Evolutionary conservation across 257 asterid species (phyloP).

Genomic region (Penstemon newberryi): DNA sequence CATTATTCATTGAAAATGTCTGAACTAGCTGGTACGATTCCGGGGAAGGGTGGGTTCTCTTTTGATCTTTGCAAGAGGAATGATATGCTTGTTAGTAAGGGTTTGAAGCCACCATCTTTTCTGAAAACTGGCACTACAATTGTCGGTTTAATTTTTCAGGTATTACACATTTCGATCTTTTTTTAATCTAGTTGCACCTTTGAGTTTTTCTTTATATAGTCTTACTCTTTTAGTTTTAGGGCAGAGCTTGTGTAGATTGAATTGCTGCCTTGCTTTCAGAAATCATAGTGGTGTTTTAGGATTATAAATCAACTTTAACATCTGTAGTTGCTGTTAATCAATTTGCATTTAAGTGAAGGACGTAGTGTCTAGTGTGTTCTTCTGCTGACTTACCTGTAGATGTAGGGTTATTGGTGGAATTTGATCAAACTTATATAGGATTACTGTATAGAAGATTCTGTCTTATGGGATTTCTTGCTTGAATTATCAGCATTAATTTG

Average conservation of each 20-base stretch:
- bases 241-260: background rate
- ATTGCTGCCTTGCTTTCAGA: background rate
- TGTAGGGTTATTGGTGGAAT: background rate
- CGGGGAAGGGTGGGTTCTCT: constrained; percentile 65
- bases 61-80: constrained; percentile 88
- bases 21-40: constrained; percentile 30
- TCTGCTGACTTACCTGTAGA: background rate
- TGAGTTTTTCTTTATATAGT: no score
- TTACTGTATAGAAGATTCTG: constrained; percentile 1
- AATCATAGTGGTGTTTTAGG: no score
- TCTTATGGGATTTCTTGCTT: background rate
- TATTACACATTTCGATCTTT: constrained; percentile 15
- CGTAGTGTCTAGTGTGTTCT: background rate
- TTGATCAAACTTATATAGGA: background rate
- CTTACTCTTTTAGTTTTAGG: no score
- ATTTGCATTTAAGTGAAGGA: background rate
- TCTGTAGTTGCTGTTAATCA: background rate
- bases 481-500: background rate
- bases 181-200: background rate
- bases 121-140: constrained; percentile 97
- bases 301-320: background rate
- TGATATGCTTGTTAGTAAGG: constrained; percentile 74
- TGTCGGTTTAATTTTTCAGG: constrained; percentile 85
- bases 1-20: constrained; percentile 23
- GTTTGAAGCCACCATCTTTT: constrained; percentile 59